Base-by-base conservation (phyloP, 78 protist genomes). In the Anaeramoeba ignava region DNA sequence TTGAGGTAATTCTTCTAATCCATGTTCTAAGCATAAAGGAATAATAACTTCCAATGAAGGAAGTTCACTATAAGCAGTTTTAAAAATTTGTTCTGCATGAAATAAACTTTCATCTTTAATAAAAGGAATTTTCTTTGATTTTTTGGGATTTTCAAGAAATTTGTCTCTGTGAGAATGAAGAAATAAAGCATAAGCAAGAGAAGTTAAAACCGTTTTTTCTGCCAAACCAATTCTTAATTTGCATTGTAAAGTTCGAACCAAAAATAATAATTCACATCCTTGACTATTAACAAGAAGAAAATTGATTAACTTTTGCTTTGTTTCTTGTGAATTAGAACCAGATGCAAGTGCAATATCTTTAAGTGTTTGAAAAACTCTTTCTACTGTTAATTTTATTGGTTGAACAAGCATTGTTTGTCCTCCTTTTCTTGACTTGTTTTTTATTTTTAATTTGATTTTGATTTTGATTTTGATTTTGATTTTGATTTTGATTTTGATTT, bases 181-280 rank as follows among this genome's bases (percentile, higher is more conserved):
- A 54, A 27, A 54, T 54, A 54, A 54, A 0, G 99, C 97, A 68
- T 90, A 91, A 0, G 96, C 92, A 2, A 98, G 90, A 0, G 98
- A 95, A 3, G 79, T 89, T 36, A 95, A 82, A 0, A 96, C 97
- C 0, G 98, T 90, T 84, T 84, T 42, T 79, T 93, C 97, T 0
- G 94, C 97, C 38, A 95, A 88, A 2, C 99, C 98, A 36, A 96
- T 91, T 40, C 99, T 88, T 68, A 98, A 87, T 79, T 95, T 93
- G 78, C 98, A 97, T 42, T 78, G 42, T 68, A 88, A 38, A 0
- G 89, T 38, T 0, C 91, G 84, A 41, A 88, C 17, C 34, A 89
- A 41, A 39, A 84, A 84, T 40, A 3, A 42, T 36, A 38, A 83
- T 89, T 67, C 85, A 1, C 73, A 54, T 54, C 17, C 73, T 17